Conservation (phyloP, 2,329 filamentous ascomycete species). For the Raffaelea ambrosiae region DNA sequence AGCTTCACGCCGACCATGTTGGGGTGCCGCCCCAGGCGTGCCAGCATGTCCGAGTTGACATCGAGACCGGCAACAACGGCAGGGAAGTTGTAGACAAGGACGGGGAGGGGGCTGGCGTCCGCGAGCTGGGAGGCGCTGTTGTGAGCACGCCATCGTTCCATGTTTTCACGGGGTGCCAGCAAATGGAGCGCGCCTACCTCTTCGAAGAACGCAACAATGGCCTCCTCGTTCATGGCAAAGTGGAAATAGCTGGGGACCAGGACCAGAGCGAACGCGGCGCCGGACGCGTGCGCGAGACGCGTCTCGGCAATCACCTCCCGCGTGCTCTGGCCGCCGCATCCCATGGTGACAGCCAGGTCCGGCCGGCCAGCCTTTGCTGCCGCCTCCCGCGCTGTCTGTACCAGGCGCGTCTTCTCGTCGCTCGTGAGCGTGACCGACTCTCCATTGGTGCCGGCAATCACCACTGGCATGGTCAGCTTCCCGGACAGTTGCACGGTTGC, state of each 20-base stretch:
- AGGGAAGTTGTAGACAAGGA: conserved; percentile 68
- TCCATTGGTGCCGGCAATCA: conserved; percentile 65
- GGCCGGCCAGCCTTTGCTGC: conserved; percentile 47
- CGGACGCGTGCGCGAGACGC: conserved; percentile 50
- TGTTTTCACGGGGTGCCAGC: background rate
- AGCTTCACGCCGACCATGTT: conserved; percentile 66
- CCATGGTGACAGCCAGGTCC: conserved; percentile 56
- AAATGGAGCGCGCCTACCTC: conserved; percentile 21
- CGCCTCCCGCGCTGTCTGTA: conserved; percentile 50
- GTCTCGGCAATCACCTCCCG: conserved; percentile 59
- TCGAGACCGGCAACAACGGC: conserved; percentile 59
- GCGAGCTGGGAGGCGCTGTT: conserved; percentile 44
- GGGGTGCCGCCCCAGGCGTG: conserved; percentile 44
- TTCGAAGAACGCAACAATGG: conserved; percentile 54
- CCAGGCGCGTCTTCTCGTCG: conserved; percentile 54
- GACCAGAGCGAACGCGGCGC: conserved; percentile 60
- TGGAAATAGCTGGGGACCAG: conserved; percentile 67
- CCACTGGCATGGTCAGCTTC: conserved; percentile 28
- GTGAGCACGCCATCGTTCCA: background rate
- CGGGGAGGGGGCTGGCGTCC: conserved; percentile 48
- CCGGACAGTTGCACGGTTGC: no score
- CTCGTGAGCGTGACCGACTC: conserved; percentile 62
- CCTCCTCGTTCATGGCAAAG: conserved; percentile 49
- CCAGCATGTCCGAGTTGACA: conserved; percentile 57
- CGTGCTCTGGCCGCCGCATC: conserved; percentile 57